Evolutionary conservation across 345 rosid genomes (phyloP), one percentile per base, ranked within the genome.

Genomic region (Arabis hirsuta): DNA sequence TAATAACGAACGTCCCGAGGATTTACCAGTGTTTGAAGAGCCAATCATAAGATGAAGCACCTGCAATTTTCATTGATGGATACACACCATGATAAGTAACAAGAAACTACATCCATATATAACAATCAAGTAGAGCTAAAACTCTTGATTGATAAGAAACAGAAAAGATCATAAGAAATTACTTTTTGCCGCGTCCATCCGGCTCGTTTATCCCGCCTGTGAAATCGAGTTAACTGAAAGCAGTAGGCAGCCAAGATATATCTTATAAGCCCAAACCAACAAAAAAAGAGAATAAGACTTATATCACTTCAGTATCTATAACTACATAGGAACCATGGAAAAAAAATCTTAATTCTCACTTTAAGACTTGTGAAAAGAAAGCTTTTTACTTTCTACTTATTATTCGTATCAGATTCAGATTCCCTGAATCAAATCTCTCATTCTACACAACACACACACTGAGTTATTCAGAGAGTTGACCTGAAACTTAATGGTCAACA

Each of bases 141-240:
- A 52, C 4, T 32, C n/a, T 10, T 19, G 32, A 42, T 10, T 19
- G 4, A 51, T 42, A 10, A 41, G 48, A 20, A 47, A 9, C 11
- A 22, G 41, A 22, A 52, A 59, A 51, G 36, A 53, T 6, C 2
- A 52, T 9, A 67, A 44, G 63, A 26, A 65, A 76, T 3, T 79
- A 86, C 93, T 73, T 86, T 84, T 76, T 88, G 90, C 62, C 90
- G 84, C 0, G 90, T 88, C 94, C 90, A 88, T 55, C 88, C 87
- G 70, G 53, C 76, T 71, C 67, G 84, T 59, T 55, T 79, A 78
- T 82, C 80, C 76, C 84, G 81, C 71, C 82, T 34, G 69, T 83
- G 87, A 75, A 88, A 82, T 69, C 90, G 81, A 56, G 67, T 36
- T 52, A 86, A 81, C 94, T 88, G 86, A 73, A 64, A 76, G 50